These are phyloP conservation scores for Vinca major DNA, from an alignment of 305 asterid species.

Conservation along the genomic window DNA sequence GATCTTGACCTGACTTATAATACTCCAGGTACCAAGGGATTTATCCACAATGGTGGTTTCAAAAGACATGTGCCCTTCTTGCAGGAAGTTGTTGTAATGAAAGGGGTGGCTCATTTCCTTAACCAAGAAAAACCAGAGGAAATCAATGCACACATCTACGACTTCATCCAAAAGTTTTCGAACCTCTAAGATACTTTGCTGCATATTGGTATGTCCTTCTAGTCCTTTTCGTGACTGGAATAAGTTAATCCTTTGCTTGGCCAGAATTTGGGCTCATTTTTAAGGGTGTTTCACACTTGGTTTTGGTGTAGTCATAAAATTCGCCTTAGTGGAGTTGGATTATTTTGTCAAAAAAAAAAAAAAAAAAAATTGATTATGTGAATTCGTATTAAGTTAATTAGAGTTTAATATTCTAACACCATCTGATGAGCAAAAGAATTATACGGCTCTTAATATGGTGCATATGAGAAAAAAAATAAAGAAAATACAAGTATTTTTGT, in stretches of 20 bases:
- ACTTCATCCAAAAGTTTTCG: slow-evolving; percentile 52
- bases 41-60: slow-evolving; percentile 59
- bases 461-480: too few relatives aligned
- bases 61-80: slow-evolving; percentile 50
- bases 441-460: too few relatives aligned
- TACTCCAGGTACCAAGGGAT: slow-evolving; percentile 61
- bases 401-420: too few relatives aligned
- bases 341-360: too few relatives aligned
- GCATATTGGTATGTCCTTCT: background rate
- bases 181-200: slow-evolving; percentile 2
- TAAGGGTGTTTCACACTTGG: too few relatives aligned
- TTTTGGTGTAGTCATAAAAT: too few relatives aligned
- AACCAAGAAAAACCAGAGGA: slow-evolving; percentile 73
- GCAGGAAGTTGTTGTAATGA: slow-evolving; percentile 68
- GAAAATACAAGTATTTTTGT: too few relatives aligned
- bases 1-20: slow-evolving; percentile 63
- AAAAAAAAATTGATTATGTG: too few relatives aligned
- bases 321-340: too few relatives aligned
- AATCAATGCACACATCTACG: slow-evolving; percentile 48
- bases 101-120: slow-evolving; percentile 75
- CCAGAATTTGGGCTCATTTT: too few relatives aligned
- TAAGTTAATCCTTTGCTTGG: background rate
- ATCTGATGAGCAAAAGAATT: too few relatives aligned
- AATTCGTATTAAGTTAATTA: too few relatives aligned
- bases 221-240: background rate